These are phyloP conservation scores for Corylus americana DNA, from an alignment of 306 rosid species.

Conservation along the genomic window DNA sequence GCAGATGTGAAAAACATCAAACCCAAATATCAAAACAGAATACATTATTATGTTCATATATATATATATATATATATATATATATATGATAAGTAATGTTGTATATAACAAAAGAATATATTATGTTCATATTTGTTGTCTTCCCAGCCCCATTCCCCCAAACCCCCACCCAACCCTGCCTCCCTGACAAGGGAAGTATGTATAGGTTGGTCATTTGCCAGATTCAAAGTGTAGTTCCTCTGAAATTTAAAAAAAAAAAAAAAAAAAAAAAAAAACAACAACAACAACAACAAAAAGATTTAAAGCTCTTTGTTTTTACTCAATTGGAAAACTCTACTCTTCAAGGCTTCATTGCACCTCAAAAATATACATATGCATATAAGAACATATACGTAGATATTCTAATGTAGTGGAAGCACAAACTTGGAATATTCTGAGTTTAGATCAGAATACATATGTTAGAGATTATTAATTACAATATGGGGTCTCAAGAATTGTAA, in stretches of 20 bases:
- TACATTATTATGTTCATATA: background rate
- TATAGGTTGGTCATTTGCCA: background rate
- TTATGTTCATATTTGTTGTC: background rate
- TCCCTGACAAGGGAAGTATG: background rate
- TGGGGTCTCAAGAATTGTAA: background rate
- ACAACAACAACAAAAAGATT: background rate
- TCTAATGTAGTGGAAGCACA: background rate
- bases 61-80: too few species aligned
- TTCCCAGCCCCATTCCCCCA: conserved; percentile 3
- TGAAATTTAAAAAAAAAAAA: background rate
- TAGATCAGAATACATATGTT: background rate
- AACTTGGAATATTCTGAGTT: background rate
- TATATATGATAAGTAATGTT: too few species aligned
- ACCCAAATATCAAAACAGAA: background rate
- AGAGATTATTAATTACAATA: background rate
- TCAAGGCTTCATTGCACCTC: background rate
- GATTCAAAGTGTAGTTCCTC: background rate
- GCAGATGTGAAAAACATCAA: background rate
- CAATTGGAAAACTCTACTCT: too few species aligned
- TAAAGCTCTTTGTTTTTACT: background rate
- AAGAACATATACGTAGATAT: too few species aligned
- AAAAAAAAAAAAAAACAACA: background rate
- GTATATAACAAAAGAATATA: too few species aligned
- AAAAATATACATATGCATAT: too few species aligned
- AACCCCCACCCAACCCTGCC: background rate